Conservation (phyloP, 768 basidiomycete species). For the Hortiboletus flavorubellus region DNA sequence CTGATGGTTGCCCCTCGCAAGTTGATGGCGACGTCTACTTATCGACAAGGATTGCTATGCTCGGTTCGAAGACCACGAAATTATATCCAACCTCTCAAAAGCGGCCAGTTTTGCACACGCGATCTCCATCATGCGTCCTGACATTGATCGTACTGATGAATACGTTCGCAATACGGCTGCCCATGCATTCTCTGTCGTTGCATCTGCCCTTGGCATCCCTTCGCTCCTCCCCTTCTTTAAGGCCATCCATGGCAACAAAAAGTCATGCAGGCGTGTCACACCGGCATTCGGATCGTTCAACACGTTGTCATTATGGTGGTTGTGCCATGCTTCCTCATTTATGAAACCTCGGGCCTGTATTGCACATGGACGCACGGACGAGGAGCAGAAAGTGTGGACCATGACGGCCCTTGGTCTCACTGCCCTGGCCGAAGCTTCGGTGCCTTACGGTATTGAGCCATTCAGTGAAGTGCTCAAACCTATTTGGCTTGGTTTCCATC, state of each 20-base stretch:
- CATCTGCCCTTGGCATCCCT: too few species aligned
- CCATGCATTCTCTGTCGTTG: slow-evolving; percentile 97
- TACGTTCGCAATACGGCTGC: slow-evolving; percentile 99
- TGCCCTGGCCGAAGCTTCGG: slow-evolving; percentile 94
- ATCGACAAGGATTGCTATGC: slow-evolving; percentile 98
- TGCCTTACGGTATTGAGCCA: slow-evolving; percentile 98
- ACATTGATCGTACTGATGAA: slow-evolving; percentile 99
- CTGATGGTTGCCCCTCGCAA: slow-evolving; percentile 66
- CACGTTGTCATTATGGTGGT: slow-evolving; percentile 99
- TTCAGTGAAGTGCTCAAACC: slow-evolving; percentile 93
- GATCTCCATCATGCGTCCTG: slow-evolving; percentile 99
- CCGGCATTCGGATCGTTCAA: slow-evolving; percentile 98
- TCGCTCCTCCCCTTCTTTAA: slow-evolving; percentile 97
- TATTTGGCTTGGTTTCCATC: slow-evolving; percentile 73
- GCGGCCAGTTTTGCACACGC: slow-evolving; percentile 99
- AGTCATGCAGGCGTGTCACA: slow-evolving; percentile 99
- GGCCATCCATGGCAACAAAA: slow-evolving; percentile 97
- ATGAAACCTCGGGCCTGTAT: slow-evolving; percentile 93
- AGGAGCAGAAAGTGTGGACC: slow-evolving; percentile 77
- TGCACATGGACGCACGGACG: slow-evolving; percentile 74
- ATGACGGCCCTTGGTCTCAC: slow-evolving; percentile 80
- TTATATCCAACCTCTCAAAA: slow-evolving; percentile 97
- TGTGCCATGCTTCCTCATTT: slow-evolving; percentile 97
- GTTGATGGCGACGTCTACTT: slow-evolving; percentile 66
- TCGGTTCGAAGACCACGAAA: slow-evolving; percentile 97